Conservation (phyloP, 2,329 filamentous ascomycete species). For the Pyrenophora teres region DNA sequence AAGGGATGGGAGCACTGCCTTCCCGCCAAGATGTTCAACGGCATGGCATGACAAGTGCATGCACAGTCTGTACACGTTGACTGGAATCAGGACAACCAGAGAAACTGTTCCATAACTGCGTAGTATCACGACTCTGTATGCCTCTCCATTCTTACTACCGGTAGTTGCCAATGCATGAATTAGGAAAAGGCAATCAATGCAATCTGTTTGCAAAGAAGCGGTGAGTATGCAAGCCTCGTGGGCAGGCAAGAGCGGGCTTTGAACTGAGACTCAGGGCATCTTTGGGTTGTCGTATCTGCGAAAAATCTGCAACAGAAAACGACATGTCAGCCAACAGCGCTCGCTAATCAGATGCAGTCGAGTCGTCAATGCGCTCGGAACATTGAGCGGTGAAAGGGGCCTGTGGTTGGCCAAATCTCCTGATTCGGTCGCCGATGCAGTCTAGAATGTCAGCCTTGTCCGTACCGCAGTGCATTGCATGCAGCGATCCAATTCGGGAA, state of each 20-base stretch:
- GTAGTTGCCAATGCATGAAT: neutral
- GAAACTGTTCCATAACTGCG: neutral
- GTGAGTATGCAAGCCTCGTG: neutral
- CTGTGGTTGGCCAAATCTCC: neutral
- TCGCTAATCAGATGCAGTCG: neutral
- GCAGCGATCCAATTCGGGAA: no score
- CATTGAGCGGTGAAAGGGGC: neutral
- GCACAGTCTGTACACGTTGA: neutral
- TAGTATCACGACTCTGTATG: neutral
- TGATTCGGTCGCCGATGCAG: neutral
- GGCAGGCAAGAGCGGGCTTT: neutral
- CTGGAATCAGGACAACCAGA: neutral
- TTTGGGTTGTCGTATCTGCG: neutral
- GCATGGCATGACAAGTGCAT: neutral
- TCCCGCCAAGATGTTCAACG: neutral
- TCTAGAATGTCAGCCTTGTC: neutral
- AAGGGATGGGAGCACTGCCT: no score
- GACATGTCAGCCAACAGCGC: neutral
- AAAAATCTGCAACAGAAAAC: neutral
- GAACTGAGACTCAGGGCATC: neutral
- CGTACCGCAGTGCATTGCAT: neutral
- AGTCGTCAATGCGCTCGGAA: neutral
- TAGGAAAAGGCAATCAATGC: neutral
- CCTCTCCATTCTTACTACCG: neutral
- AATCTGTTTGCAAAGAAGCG: neutral